These are phyloP conservation scores for Nicotiana benthamiana DNA, from an alignment of 257 asterid species.

Conservation along the genomic window DNA sequence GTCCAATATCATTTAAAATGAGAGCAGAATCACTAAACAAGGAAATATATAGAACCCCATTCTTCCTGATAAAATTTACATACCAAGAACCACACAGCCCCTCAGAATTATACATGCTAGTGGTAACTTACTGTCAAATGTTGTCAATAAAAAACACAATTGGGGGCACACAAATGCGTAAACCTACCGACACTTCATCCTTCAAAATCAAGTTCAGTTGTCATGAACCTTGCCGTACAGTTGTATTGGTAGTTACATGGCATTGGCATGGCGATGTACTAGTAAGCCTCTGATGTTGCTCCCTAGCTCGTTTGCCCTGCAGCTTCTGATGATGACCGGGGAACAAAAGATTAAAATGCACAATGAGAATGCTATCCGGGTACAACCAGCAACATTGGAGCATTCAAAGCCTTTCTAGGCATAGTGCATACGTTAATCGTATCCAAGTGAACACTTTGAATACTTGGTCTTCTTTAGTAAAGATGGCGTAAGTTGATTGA, in stretches of 20 bases:
- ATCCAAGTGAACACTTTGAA: not conserved
- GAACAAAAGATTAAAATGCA: not conserved
- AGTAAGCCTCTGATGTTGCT: not conserved
- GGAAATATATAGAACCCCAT: not conserved
- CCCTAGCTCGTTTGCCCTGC: not conserved
- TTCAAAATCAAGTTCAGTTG: not conserved
- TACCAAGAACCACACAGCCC: not conserved
- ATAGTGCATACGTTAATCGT: not conserved
- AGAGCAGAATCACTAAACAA: too few relatives aligned
- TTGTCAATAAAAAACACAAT: not conserved
- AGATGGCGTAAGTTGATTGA: not conserved
- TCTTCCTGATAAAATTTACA: not conserved
- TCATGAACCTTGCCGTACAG: not conserved
- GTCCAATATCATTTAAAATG: too few relatives aligned
- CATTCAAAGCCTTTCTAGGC: not conserved
- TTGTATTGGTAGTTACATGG: not conserved
- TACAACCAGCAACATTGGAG: not conserved
- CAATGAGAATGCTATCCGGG: not conserved
- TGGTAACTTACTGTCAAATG: not conserved
- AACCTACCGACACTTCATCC: not conserved
- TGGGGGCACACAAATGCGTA: not conserved
- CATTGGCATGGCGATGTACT: not conserved
- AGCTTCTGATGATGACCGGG: not conserved
- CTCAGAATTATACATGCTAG: not conserved
- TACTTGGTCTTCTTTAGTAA: not conserved